Evolutionary conservation across 202 grass and related monocot genomes (phyloP).

Genomic region (Eragrostis tef): DNA sequence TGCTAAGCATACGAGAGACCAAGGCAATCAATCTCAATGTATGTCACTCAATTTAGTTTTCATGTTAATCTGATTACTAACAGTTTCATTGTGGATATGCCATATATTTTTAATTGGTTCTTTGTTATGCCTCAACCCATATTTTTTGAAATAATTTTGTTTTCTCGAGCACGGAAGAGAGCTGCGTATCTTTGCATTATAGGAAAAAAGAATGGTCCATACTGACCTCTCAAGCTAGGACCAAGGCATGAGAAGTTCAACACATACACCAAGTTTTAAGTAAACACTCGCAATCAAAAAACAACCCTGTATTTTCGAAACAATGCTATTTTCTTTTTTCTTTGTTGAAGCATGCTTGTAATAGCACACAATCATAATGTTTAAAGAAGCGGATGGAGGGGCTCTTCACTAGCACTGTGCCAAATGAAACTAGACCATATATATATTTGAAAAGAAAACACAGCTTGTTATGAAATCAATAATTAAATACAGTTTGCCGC

Average conservation of each 20-base stretch:
- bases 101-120: constrained; percentile 12
- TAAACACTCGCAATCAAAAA: too few relatives aligned
- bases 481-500: constrained; percentile 32
- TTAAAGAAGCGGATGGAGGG: background rate
- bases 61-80: background rate
- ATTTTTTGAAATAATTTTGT: background rate
- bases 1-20: constrained; percentile 40
- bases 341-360: constrained; percentile 7
- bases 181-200: too few relatives aligned
- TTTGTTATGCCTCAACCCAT: constrained; percentile 6
- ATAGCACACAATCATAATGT: background rate
- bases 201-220: too few relatives aligned
- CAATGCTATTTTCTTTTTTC: background rate
- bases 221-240: too few relatives aligned
- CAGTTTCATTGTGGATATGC: background rate
- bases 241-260: too few relatives aligned
- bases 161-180: background rate
- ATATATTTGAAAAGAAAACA: too few relatives aligned
- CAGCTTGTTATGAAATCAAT: constrained; percentile 20
- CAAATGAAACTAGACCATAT: constrained; percentile 37
- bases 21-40: constrained; percentile 28
- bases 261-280: too few relatives aligned
- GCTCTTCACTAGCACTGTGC: background rate
- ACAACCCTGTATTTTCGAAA: background rate
- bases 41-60: constrained; percentile 21